These are phyloP conservation scores for Ilex paraguariensis DNA, from an alignment of 305 asterid genomes.

Conservation along the genomic window DNA sequence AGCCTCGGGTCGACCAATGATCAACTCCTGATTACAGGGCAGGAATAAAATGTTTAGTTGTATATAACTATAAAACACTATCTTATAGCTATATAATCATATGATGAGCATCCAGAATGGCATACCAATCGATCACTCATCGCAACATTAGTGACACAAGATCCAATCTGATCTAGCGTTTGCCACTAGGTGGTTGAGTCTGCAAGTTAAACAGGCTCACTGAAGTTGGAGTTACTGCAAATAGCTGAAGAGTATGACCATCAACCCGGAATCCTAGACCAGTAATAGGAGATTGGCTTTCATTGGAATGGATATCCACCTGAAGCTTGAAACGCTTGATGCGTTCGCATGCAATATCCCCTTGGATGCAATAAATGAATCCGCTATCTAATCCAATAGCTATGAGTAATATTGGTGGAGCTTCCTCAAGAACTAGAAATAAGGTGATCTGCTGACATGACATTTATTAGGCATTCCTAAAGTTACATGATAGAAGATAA, in stretches of 20 bases:
- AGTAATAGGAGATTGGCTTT: conserved; percentile 44
- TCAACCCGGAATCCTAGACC: conserved; percentile 91
- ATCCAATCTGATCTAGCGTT: conserved; percentile 88
- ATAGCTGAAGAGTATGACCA: conserved; percentile 76
- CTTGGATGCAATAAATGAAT: conserved; percentile 90
- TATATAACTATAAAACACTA: conserved; percentile 1
- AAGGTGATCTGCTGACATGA: conserved; percentile 71
- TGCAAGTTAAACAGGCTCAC: conserved; percentile 84
- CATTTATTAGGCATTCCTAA: not conserved
- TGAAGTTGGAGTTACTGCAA: conserved; percentile 85
- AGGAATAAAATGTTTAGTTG: conserved; percentile 3
- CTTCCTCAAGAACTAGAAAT: conserved; percentile 82
- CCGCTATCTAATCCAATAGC: conserved; percentile 95
- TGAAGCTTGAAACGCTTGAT: conserved; percentile 89
- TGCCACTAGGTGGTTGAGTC: conserved; percentile 57
- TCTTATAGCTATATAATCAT: not conserved
- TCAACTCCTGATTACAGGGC: conserved; percentile 62
- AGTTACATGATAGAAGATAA: no score
- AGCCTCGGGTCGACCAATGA: conserved; percentile 95
- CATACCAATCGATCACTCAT: conserved; percentile 88
- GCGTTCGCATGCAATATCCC: conserved; percentile 97
- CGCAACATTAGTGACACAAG: conserved; percentile 74
- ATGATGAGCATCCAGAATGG: conserved; percentile 5
- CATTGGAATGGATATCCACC: conserved; percentile 48
- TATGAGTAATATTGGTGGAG: conserved; percentile 84